phyloP scores from a whole-genome alignment of 2,329 filamentous ascomycete species.

The Pseudocercospora ulei region DNA sequence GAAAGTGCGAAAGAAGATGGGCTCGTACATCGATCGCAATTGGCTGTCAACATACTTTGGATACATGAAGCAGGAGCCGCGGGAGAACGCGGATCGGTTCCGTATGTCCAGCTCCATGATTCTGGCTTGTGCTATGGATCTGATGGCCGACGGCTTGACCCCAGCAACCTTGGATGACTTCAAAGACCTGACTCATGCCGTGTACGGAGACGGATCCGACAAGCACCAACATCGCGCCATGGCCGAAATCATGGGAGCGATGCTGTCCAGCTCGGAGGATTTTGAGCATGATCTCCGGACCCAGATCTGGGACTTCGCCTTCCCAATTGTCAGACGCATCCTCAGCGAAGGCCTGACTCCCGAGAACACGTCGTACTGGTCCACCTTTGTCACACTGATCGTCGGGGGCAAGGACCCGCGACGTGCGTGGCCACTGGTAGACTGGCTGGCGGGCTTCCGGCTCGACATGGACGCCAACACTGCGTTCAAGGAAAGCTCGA shows the following conservation, averaged over 20 bases:
- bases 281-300: conserved; percentile 63
- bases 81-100: conserved; percentile 76
- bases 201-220: conserved; percentile 87
- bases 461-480: conserved; percentile 92
- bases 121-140: conserved; percentile 78
- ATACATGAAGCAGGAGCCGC: conserved; percentile 91
- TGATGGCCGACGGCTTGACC: conserved; percentile 73
- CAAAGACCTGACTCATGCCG: conserved; percentile 62
- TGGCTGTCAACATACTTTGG: conserved; percentile 86
- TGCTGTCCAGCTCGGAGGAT: conserved; percentile 72
- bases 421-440: conserved; percentile 73
- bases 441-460: conserved; percentile 72
- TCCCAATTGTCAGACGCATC: conserved; percentile 75
- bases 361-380: conserved; percentile 91
- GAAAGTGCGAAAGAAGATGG: conserved; percentile 66
- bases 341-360: conserved; percentile 89
- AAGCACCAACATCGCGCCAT: conserved; percentile 97
- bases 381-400: conserved; percentile 81
- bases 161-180: conserved; percentile 76
- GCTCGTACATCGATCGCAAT: conserved; percentile 63
- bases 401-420: conserved; percentile 84
- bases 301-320: conserved; percentile 76
- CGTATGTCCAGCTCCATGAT: conserved; percentile 79
- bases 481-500: conserved; percentile 96
- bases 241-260: conserved; percentile 78